phyloP scores from a whole-genome alignment of 164 flowering plant species.

The Annona squamosa region DNA sequence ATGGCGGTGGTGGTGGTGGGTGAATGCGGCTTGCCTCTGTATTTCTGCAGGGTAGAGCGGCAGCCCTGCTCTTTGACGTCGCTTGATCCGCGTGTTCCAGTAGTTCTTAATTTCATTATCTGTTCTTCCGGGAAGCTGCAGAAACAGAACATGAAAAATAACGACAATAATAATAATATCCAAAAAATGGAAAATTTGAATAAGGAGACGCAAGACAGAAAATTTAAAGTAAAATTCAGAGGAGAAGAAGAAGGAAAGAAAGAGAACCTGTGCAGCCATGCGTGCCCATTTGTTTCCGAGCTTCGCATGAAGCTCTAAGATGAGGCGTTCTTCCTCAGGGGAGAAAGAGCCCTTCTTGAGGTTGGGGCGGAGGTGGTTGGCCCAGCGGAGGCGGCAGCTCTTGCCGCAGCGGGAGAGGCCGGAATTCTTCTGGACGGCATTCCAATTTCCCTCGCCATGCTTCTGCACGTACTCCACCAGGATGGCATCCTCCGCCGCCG shows the following conservation, averaged over 20 bases:
- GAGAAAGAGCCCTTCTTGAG: conserved; percentile 66
- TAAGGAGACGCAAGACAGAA: not conserved
- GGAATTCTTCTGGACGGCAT: conserved; percentile 58
- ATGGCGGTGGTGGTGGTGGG: conserved; percentile 10
- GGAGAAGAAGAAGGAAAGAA: not conserved
- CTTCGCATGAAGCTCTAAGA: conserved; percentile 61
- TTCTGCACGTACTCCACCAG: conserved; percentile 60
- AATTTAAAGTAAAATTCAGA: not conserved
- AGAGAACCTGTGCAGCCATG: conserved; percentile 66
- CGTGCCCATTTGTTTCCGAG: conserved; percentile 90
- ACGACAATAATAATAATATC: not conserved
- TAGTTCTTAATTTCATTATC: conserved; percentile 66
- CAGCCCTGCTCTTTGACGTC: conserved; percentile 42
- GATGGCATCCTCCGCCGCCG: conserved; percentile 62
- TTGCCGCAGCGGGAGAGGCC: conserved; percentile 53
- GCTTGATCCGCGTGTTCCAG: conserved; percentile 65
- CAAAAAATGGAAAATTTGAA: not conserved
- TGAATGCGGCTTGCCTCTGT: conserved; percentile 17
- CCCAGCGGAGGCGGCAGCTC: conserved; percentile 58
- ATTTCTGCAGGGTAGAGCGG: conserved; percentile 48
- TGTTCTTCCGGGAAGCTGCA: conserved; percentile 55
- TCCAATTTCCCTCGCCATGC: conserved; percentile 85
- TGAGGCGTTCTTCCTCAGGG: conserved; percentile 56
- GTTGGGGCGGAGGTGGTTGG: conserved; percentile 76
- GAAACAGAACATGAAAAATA: not conserved